These are phyloP conservation scores for Fusarium odoratissimum DNA, from an alignment of 2,329 filamentous ascomycete species.

Conservation along the genomic window DNA sequence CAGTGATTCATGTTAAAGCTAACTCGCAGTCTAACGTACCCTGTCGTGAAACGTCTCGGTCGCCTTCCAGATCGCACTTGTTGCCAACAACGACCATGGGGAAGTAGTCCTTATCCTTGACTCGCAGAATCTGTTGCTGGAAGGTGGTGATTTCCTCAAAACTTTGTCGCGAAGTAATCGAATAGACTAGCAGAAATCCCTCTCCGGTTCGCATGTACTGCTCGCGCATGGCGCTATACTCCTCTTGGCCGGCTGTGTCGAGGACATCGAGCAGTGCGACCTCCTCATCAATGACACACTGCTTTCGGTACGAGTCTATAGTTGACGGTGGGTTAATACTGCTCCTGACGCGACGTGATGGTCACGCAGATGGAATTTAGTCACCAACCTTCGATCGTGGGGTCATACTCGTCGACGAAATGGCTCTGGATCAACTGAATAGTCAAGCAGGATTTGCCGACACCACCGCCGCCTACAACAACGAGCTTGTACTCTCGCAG, in stretches of 20 bases:
- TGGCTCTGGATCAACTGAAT: conserved; percentile 97
- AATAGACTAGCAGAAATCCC: conserved; percentile 97
- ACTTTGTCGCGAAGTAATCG: conserved; percentile 95
- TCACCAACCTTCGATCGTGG: conserved; percentile 92
- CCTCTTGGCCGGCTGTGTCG: conserved; percentile 97
- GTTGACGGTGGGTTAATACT: conserved; percentile 29
- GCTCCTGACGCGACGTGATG: conserved; percentile 4
- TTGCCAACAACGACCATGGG: conserved; percentile 99
- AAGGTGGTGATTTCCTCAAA: conserved; percentile 99
- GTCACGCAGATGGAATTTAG: background rate
- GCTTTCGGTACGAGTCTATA: conserved; percentile 98
- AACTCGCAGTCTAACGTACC: conserved; percentile 66
- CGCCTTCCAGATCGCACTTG: conserved; percentile 97
- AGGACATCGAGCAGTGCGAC: conserved; percentile 97
- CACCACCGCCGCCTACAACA: conserved; percentile 96
- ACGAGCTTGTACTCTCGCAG: conserved; percentile 95
- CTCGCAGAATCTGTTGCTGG: conserved; percentile 96
- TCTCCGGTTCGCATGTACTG: conserved; percentile 99
- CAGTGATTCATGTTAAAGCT: conserved; percentile 13
- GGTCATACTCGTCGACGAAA: conserved; percentile 99
- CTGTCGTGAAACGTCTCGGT: conserved; percentile 91
- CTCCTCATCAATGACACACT: conserved; percentile 98
- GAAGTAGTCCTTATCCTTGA: conserved; percentile 99
- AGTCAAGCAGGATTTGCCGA: conserved; percentile 98
- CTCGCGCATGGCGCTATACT: conserved; percentile 99